phyloP scores from a whole-genome alignment of 768 basidiomycete genomes.

The Tylopilus felleus region DNA sequence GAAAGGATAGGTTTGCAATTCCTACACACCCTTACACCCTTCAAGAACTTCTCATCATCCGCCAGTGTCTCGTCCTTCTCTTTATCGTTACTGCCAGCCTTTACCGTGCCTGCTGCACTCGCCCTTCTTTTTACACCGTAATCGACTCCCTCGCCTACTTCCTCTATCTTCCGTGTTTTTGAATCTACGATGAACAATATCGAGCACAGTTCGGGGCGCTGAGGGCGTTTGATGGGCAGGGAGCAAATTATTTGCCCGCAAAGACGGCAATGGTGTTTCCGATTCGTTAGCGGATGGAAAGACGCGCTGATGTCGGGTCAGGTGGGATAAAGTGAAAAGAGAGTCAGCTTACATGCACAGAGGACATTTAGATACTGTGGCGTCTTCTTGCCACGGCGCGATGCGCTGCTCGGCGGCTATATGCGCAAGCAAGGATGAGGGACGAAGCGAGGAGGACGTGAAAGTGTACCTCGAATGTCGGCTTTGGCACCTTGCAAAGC shows the following conservation, averaged over 20 bases:
- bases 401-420: conserved; percentile 84
- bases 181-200: conserved; percentile 83
- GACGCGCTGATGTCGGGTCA: conserved; percentile 44
- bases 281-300: conserved; percentile 87
- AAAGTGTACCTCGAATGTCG: conserved; percentile 61
- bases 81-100: conserved; percentile 30
- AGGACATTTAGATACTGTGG: conserved; percentile 72
- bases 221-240: conserved; percentile 70
- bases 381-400: conserved; percentile 93
- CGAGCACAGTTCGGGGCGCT: conserved; percentile 68
- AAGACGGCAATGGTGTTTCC: conserved; percentile 94
- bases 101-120: not conserved
- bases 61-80: conserved; percentile 39
- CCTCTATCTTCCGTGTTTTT: conserved; percentile 71
- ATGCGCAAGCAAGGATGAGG: not conserved
- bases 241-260: conserved; percentile 93
- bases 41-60: conserved; percentile 81
- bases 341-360: conserved; percentile 65
- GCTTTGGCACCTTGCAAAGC: conserved; percentile 46
- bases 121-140: conserved; percentile 68
- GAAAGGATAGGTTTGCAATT: conserved; percentile 76
- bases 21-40: conserved; percentile 84
- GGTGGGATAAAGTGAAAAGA: not conserved
- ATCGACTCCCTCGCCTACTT: conserved; percentile 80
- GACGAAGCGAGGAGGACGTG: not conserved